phyloP scores from a whole-genome alignment of 2,329 filamentous ascomycete genomes.

The Anthostomella pinea region DNA sequence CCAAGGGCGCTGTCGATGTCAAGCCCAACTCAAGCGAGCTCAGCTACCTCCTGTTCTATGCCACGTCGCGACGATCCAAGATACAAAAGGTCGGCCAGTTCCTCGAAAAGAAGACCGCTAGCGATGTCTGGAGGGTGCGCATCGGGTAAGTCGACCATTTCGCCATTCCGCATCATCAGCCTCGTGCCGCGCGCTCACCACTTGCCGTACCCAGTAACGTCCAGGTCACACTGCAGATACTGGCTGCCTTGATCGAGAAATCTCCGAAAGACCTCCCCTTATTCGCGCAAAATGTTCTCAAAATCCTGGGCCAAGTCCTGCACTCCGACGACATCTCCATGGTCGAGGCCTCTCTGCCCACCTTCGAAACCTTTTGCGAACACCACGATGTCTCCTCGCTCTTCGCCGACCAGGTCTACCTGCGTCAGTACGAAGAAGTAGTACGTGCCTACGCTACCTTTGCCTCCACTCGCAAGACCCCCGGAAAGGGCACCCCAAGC shows the following conservation, averaged over 20 bases:
- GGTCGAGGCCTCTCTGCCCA: slow-evolving; percentile 83
- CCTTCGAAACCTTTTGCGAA: slow-evolving; percentile 84
- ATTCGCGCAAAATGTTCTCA: slow-evolving; percentile 80
- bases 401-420: slow-evolving; percentile 80
- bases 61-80: slow-evolving; percentile 89
- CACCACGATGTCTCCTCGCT: slow-evolving; percentile 84
- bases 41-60: slow-evolving; percentile 95
- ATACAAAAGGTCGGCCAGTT: slow-evolving; percentile 94
- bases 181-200: too few species aligned
- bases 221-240: slow-evolving; percentile 90
- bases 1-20: slow-evolving; percentile 87
- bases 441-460: slow-evolving; percentile 77
- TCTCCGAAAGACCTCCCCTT: slow-evolving; percentile 85
- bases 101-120: slow-evolving; percentile 88
- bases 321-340: slow-evolving; percentile 85
- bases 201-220: slow-evolving; percentile 63
- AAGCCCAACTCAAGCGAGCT: slow-evolving; percentile 96
- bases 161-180: too few species aligned
- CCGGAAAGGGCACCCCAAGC: slow-evolving; percentile 55
- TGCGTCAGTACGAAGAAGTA: slow-evolving; percentile 77
- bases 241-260: slow-evolving; percentile 90
- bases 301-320: slow-evolving; percentile 78
- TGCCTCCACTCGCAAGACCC: slow-evolving; percentile 60
- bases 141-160: slow-evolving; percentile 78
- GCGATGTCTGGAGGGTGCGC: slow-evolving; percentile 84